Conservation (phyloP, 176 grass and related monocot species). For the Rhynchospora pubera region DNA sequence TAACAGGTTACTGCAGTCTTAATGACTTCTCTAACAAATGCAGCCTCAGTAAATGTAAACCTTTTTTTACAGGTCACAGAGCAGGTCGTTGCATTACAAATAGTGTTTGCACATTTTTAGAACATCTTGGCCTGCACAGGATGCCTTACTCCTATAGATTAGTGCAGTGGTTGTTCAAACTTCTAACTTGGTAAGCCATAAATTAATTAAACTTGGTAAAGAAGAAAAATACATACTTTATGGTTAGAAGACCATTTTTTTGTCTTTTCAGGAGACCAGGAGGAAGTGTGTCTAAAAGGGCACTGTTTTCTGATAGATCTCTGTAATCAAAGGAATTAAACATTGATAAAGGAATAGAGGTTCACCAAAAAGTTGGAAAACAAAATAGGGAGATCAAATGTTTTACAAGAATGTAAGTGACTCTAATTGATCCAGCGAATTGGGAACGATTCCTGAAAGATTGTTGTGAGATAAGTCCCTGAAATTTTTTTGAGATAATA, state of each 20-base stretch:
- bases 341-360: not conserved
- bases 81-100: no score
- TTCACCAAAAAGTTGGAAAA: not conserved
- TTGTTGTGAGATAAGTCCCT: conserved; percentile 45
- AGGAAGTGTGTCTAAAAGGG: conserved; percentile 21
- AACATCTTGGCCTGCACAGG: no score
- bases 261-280: conserved; percentile 25
- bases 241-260: conserved; percentile 15
- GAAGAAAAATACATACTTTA: conserved; percentile 26
- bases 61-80: no score
- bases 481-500: no score
- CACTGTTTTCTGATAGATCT: conserved; percentile 31
- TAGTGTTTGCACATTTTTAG: no score
- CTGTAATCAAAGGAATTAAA: not conserved
- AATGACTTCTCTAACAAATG: not conserved
- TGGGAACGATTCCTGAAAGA: conserved; percentile 36
- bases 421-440: conserved; percentile 23
- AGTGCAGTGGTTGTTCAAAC: not conserved
- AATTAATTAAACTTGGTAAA: no score
- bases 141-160: no score
- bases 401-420: conserved; percentile 36
- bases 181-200: no score
- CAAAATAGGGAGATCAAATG: not conserved
- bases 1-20: no score
- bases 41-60: not conserved